A percentile compares a stretch with the other conserved stretches of the same genome.
Conservation (phyloP, 2,329 filamentous ascomycete genomes). For the Sporothrix dimorphospora region DNA sequence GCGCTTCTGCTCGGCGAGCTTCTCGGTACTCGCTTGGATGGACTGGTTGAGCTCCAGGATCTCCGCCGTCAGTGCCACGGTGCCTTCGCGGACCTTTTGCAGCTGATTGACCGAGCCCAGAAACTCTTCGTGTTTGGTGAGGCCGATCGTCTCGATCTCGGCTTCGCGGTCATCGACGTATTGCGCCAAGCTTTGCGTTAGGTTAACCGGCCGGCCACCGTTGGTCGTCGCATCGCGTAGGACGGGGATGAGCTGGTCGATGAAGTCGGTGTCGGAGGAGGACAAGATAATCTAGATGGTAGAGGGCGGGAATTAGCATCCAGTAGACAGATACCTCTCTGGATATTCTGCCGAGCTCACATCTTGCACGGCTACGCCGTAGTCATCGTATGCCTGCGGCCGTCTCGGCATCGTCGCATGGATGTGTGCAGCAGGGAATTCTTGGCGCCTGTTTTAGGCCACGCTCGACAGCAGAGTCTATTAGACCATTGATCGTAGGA, state of each 20-base stretch:
- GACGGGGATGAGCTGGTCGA: conserved; percentile 92
- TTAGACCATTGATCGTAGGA: not conserved
- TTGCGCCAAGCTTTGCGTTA: conserved; percentile 76
- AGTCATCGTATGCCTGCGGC: conserved; percentile 38
- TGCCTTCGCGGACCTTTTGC: conserved; percentile 88
- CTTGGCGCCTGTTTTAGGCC: conserved; percentile 15
- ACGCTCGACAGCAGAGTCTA: not conserved
- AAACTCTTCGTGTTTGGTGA: conserved; percentile 96
- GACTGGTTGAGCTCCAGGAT: conserved; percentile 92
- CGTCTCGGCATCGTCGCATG: conserved; percentile 35
- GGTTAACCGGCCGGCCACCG: conserved; percentile 70
- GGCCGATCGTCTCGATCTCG: conserved; percentile 92
- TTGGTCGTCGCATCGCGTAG: conserved; percentile 84
- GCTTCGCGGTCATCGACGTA: conserved; percentile 85
- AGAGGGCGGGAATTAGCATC: not conserved
- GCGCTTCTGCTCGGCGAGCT: conserved; percentile 91
- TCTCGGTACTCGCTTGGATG: conserved; percentile 93
- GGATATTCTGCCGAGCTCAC: conserved; percentile 23
- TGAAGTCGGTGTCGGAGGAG: conserved; percentile 87
- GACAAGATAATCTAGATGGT: conserved; percentile 79
- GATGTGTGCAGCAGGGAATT: not conserved
- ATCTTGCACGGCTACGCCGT: conserved; percentile 37
- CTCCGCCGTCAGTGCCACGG: conserved; percentile 83
- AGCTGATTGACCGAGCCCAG: conserved; percentile 91
- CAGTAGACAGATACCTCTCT: not conserved